phyloP scores from a whole-genome alignment of 306 rosid genomes.

The Prunus persica region Prunus_persica_NCBIv2 NC_034016.1:21955001-21955500 shows the following conservation, averaged over 20 bases:
- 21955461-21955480: not conserved
- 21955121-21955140: constrained; percentile 62
- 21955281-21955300: too few relatives aligned
- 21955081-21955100: constrained; percentile 9
- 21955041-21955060: constrained; percentile 39
- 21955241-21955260: too few relatives aligned
- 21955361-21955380: not conserved
- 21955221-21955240: too few relatives aligned
- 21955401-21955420: not conserved
- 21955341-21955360: not conserved
- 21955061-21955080: constrained; percentile 22
- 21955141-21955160: constrained; percentile 17
- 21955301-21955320: too few relatives aligned
- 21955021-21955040: constrained; percentile 61
- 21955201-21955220: too few relatives aligned
- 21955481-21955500: constrained; percentile 30
- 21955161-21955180: not conserved
- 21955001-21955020: constrained; percentile 45
- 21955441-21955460: not conserved
- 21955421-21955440: too few relatives aligned
- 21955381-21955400: not conserved
- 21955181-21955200: not conserved
- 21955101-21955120: constrained; percentile 50
- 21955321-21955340: not conserved
- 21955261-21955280: too few relatives aligned